Evolutionary conservation across 306 rosid genomes (phyloP), one percentile per base, ranked within the genome.

Genomic region (Hylodesmum podocarpum): DNA sequence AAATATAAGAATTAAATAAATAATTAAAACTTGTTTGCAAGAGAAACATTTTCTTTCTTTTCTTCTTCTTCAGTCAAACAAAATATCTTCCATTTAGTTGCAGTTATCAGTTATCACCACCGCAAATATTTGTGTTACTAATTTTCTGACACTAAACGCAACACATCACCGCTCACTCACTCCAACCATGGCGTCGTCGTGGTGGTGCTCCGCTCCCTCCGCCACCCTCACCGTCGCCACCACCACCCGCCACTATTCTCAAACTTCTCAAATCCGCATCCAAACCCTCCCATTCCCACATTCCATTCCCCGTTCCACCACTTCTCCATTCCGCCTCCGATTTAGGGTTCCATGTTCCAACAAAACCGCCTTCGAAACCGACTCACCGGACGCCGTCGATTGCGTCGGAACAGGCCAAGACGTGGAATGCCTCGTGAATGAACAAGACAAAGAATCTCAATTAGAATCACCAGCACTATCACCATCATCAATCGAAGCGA

Each of bases 331-430:
- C 27, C 29, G 69, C 10, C 75, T 81, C 36, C 75, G 62, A 62
- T 37, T 77, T 49, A 72, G 79, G 66, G 50, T 75, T 75, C 81
- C 64, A 25, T 64, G 70, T 72, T 39, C 58, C 80, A 66, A 69
- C 33, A 69, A 44, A 78, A 53, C 76, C 44, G 5, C 73, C 68
- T 44, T 15, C 9, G 37, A 50, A 49, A 21, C 25, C n/a, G 24
- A 86, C 12, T n/a, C 57, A 4, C 55, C 80, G 70, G 86, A 79
- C 68, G 27, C 5, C 18, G 31, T 86, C 3, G 96, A 90, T 37
- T 88, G 88, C 71, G 83, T 88, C 2, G 96, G 93, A 40, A 90
- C 94, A 29, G 97, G 93, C 1, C 89, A 80, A 69, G 91, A 90
- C 70, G 93, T 88, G n/a, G 92, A 87, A 76, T 84, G 93, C 70